Percentiles rank a stretch among this genome's conserved stretches.
Evolutionary conservation across 2,329 filamentous ascomycete genomes (phyloP).

Genomic region (Eurotiales sp.): DNA sequence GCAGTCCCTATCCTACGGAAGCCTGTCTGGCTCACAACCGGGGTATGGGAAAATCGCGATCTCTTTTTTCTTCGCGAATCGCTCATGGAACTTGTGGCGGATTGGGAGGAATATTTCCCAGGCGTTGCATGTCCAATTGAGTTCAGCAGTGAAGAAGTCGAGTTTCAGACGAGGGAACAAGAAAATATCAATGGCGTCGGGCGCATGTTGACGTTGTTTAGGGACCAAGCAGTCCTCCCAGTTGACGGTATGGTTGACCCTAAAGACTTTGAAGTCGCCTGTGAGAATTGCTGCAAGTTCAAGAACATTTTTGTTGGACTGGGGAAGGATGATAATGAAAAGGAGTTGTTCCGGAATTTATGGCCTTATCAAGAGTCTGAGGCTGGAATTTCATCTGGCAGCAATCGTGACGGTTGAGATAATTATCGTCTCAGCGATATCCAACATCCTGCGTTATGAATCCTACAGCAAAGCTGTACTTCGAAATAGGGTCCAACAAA

Average conservation of each 20-base stretch:
- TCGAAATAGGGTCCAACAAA: too few relatives aligned
- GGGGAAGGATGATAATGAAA: not conserved
- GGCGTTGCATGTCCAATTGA: slow-evolving; percentile 14
- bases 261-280: slow-evolving; percentile 21
- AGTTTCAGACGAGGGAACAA: slow-evolving; percentile 25
- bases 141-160: slow-evolving; percentile 19
- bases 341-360: slow-evolving; percentile 11
- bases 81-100: slow-evolving; percentile 21
- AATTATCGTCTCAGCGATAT: too few relatives aligned
- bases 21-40: slow-evolving; percentile 29
- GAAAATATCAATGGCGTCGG: slow-evolving; percentile 30
- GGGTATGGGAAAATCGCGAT: slow-evolving; percentile 30
- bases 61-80: slow-evolving; percentile 31
- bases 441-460: too few relatives aligned
- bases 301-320: slow-evolving; percentile 6
- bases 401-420: too few relatives aligned
- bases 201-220: slow-evolving; percentile 26
- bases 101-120: slow-evolving; percentile 22
- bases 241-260: slow-evolving; percentile 31
- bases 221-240: slow-evolving; percentile 25
- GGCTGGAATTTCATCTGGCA: too few relatives aligned
- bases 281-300: slow-evolving; percentile 4
- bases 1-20: slow-evolving; percentile 23
- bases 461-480: too few relatives aligned
- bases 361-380: slow-evolving; percentile 19